Evolutionary conservation across 2,329 filamentous ascomycete species (phyloP), one percentile per base, ranked within the genome.

Genomic region (Alternaria arborescens): DNA sequence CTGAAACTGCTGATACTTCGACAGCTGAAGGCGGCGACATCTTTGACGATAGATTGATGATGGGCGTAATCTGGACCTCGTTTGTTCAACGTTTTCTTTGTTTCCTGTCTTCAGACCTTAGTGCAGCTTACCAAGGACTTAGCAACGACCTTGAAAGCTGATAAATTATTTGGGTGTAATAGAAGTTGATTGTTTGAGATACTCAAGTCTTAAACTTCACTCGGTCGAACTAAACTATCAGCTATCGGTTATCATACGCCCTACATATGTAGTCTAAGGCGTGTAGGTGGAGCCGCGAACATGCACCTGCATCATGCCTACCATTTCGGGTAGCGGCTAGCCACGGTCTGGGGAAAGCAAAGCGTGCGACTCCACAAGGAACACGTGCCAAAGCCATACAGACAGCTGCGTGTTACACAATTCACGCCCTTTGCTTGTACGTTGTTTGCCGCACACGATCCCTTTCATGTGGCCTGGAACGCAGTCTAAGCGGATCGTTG

Each of bases 1-100:
- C 84, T 18, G 82, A 79, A 30, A 81, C 77, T 40, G 79, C 80
- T 42, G 78, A 71, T 55, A 81, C 77, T 50, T 83, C 78, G 55
- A 82, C 76, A 66, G 72, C 79, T 22, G 72, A 64, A 38, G 75
- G 77, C 26, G 76, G 74, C 55, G 73, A 65, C 76, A 78, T 63
- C 11, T 26, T 36, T 14, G 32, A 12, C 14, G 20, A 12, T 4
- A n/a, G 3, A 8, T 26, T 34, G 28, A 10, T 16, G 22, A n/a
- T 5, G 14, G 5, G 41, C 8, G n/a, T 24, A 28, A 12, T 22
- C 36, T 24, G 32, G 16, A 44, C 40, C 16, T 26, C 1, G 42
- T 40, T n/a, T 8, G 4, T 16, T 3, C 3, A n/a, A 18, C 5
- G 16, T n/a, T 32, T 36, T 48, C 58, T 48, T 48, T 34, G 12